These are phyloP conservation scores for Xylaria sp. DNA, from an alignment of 2,329 filamentous ascomycete species.

Conservation along the genomic window DNA sequence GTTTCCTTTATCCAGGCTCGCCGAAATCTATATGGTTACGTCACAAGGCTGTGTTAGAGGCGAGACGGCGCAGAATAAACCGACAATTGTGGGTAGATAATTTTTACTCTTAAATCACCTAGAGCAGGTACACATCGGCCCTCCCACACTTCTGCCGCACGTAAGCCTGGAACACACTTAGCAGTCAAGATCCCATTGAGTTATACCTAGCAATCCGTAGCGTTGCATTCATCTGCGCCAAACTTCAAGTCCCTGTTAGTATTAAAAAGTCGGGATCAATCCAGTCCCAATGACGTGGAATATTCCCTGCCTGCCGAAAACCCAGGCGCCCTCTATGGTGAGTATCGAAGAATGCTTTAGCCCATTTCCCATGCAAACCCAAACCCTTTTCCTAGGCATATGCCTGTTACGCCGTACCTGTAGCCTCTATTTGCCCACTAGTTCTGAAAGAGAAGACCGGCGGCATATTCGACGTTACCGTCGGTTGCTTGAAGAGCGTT, in stretches of 20 bases:
- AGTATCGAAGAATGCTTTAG: conserved; percentile 15
- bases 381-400: conserved; percentile 12
- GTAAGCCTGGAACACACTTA: conserved; percentile 1
- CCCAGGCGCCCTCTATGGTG: conserved; percentile 26
- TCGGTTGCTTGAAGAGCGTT: conserved; percentile 81
- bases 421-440: conserved; percentile 31
- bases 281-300: neutral
- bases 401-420: conserved; percentile 4
- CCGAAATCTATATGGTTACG: neutral
- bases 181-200: neutral
- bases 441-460: conserved; percentile 72
- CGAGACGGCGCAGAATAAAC: neutral
- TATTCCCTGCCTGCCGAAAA: conserved; percentile 6
- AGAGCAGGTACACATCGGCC: neutral
- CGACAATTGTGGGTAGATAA: neutral
- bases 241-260: neutral
- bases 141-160: neutral
- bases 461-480: conserved; percentile 89
- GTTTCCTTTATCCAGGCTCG: neutral
- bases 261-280: neutral
- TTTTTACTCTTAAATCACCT: neutral
- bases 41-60: neutral
- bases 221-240: conserved; percentile 1
- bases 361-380: conserved; percentile 15
- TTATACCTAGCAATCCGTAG: neutral